Evolutionary conservation across 148 eudicot genomes (phyloP).

Genomic region (Rhododendron williamsianum): DNA sequence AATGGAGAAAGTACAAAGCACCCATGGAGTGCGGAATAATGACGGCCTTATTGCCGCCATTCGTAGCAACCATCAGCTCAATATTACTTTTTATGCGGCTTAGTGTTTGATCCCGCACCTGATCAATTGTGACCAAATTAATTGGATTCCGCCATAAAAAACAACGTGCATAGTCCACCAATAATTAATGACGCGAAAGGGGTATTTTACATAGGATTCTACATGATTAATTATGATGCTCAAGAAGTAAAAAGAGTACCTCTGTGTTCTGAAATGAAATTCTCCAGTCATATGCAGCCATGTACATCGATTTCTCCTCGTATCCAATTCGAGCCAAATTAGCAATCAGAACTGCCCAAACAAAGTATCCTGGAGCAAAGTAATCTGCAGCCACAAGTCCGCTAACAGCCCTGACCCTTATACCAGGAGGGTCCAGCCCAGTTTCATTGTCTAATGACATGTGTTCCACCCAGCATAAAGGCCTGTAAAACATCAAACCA

Average conservation of each 20-base stretch:
- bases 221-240: background rate
- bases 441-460: conserved; percentile 9
- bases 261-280: conserved; percentile 8
- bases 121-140: conserved; percentile 16
- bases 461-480: conserved; percentile 7
- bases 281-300: conserved; percentile 10
- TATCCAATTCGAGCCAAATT: conserved; percentile 10
- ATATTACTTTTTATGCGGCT: conserved; percentile 86
- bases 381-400: conserved; percentile 12
- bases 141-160: background rate
- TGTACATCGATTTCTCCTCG: conserved; percentile 8
- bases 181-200: background rate
- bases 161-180: background rate
- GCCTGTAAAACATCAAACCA: conserved; percentile 5
- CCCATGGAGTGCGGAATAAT: conserved; percentile 98
- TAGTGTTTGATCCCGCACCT: conserved; percentile 88
- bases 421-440: conserved; percentile 9
- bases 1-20: conserved; percentile 82
- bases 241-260: background rate
- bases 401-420: conserved; percentile 3
- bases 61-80: conserved; percentile 90
- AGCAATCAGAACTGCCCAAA: conserved; percentile 11
- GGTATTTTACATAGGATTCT: background rate
- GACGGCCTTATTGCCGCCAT: conserved; percentile 87
- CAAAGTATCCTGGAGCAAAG: conserved; percentile 9